Evolutionary conservation across 2,329 filamentous ascomycete species (phyloP).

Genomic region (Venturia pyrina): DNA sequence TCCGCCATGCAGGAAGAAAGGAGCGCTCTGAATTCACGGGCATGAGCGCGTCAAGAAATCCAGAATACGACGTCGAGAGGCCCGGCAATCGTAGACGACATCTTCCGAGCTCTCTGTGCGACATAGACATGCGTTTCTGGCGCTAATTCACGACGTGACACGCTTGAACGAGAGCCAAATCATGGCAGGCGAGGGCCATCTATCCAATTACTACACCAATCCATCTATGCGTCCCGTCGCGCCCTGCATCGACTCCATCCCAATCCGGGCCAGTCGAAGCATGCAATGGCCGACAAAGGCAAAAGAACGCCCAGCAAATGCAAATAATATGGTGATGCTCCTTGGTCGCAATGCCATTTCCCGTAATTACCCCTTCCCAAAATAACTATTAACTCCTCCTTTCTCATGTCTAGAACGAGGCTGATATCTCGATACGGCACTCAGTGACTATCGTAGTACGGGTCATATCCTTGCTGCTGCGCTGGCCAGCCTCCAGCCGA

Average conservation of each 20-base stretch:
- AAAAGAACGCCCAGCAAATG: background rate
- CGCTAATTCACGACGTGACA: background rate
- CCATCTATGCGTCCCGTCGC: background rate
- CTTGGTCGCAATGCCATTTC: slow-evolving; percentile 1
- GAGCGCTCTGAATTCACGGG: no score
- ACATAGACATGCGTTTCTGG: background rate
- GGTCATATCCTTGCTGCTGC: slow-evolving; percentile 27
- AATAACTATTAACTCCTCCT: slow-evolving; percentile 15
- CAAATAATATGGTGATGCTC: background rate
- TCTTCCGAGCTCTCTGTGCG: background rate
- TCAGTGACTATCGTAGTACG: slow-evolving; percentile 26
- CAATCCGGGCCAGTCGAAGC: background rate
- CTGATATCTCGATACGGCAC: slow-evolving; percentile 12
- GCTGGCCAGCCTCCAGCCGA: slow-evolving; percentile 23
- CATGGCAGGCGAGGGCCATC: background rate
- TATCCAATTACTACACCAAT: background rate
- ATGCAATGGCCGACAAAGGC: background rate
- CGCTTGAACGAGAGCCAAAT: background rate
- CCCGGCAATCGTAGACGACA: background rate
- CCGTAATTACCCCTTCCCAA: background rate
- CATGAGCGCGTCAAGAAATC: no score
- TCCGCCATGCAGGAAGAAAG: background rate
- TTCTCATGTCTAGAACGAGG: slow-evolving; percentile 20
- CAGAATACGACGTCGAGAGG: background rate
- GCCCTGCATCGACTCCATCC: background rate